These are phyloP conservation scores for Rhynchosporium secalis DNA, from an alignment of 2,329 filamentous ascomycete genomes.

Conservation along the genomic window DNA sequence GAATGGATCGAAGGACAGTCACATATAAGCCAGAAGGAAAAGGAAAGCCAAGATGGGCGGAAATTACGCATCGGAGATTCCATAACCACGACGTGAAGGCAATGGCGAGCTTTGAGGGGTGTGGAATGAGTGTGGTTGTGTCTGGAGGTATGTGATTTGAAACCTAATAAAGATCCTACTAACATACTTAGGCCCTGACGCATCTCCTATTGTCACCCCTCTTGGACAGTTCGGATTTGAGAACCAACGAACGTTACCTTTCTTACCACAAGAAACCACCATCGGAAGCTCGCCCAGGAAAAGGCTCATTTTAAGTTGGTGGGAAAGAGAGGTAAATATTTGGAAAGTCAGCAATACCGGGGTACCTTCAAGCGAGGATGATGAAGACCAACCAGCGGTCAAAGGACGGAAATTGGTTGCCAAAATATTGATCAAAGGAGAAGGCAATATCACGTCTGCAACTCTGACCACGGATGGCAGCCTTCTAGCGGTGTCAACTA, in stretches of 20 bases:
- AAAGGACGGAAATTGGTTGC: constrained; percentile 65
- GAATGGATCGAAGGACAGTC: constrained; percentile 86
- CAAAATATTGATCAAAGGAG: constrained; percentile 67
- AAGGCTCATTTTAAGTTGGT: constrained; percentile 85
- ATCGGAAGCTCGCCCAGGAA: constrained; percentile 71
- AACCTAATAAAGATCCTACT: constrained; percentile 31
- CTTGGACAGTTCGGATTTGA: constrained; percentile 76
- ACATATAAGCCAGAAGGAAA: constrained; percentile 70
- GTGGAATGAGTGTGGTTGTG: constrained; percentile 79
- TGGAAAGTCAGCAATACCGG: constrained; percentile 59
- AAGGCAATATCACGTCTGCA: constrained; percentile 79
- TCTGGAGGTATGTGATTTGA: constrained; percentile 70
- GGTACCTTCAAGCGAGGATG: constrained; percentile 34
- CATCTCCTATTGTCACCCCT: constrained; percentile 78
- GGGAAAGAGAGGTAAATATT: constrained; percentile 82
- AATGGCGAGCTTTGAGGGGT: constrained; percentile 86
- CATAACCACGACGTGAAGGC: constrained; percentile 95
- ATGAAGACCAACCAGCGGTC: constrained; percentile 43
- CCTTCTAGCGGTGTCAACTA: constrained; percentile 74
- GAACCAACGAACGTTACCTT: constrained; percentile 78
- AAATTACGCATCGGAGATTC: constrained; percentile 81
- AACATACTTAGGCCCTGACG: constrained; percentile 70
- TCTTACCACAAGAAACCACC: constrained; percentile 76
- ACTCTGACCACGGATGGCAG: constrained; percentile 70
- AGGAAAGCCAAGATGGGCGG: constrained; percentile 71